Conservation (phyloP, 345 rosid genomes). For the Salix exigua region DNA sequence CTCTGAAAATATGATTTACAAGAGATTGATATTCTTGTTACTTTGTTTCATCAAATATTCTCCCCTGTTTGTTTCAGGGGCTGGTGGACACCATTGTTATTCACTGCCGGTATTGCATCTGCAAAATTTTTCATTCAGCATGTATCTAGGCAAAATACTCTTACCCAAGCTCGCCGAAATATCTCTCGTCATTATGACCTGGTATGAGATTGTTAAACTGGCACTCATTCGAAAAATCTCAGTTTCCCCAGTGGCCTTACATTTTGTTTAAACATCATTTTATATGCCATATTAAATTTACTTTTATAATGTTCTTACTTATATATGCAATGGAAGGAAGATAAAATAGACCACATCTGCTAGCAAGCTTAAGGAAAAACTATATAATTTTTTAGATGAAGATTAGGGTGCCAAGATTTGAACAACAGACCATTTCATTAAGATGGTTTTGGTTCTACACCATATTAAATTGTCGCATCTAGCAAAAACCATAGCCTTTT, state of each 20-base stretch:
- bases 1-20: background rate
- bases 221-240: too few species aligned
- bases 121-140: slow-evolving; percentile 75
- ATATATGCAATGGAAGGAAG: background rate
- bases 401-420: background rate
- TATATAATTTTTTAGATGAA: background rate
- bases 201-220: slow-evolving; percentile 31
- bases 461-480: background rate
- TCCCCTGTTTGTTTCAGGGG: slow-evolving; percentile 44
- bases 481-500: background rate
- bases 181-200: slow-evolving; percentile 88
- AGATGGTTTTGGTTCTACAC: background rate
- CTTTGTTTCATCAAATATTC: background rate
- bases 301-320: background rate
- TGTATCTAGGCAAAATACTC: slow-evolving; percentile 65
- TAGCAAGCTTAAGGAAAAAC: background rate
- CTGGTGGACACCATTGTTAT: slow-evolving; percentile 90
- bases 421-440: background rate
- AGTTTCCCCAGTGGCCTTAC: background rate
- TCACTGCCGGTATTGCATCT: slow-evolving; percentile 69
- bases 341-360: too few species aligned
- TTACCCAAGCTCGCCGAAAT: slow-evolving; percentile 91
- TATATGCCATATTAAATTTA: background rate
- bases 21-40: background rate
- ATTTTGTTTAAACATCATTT: background rate